phyloP scores from a whole-genome alignment of 768 basidiomycete species.

The Steccherinum ochraceum region DNA sequence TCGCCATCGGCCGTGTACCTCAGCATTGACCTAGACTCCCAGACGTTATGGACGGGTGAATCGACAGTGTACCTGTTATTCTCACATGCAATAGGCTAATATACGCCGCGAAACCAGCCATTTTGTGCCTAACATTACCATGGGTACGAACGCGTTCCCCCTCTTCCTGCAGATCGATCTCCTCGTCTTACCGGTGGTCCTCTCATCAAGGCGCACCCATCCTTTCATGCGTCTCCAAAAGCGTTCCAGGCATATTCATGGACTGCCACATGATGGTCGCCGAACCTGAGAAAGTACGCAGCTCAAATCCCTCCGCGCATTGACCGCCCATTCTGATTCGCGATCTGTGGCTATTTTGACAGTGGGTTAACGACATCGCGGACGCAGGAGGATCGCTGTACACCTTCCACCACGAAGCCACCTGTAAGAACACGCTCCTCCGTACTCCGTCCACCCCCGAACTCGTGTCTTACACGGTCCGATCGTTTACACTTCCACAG shows the following conservation, averaged over 20 bases:
- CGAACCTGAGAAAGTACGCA: constrained; percentile 74
- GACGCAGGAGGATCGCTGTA: constrained; percentile 92
- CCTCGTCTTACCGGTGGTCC: constrained; percentile 2
- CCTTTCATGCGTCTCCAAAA: constrained; percentile 76
- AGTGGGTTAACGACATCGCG: constrained; percentile 98
- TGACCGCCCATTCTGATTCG: constrained; percentile 1
- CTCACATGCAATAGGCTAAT: not conserved
- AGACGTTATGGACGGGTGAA: constrained; percentile 98
- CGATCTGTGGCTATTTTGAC: constrained; percentile 3
- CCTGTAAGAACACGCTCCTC: constrained; percentile 44
- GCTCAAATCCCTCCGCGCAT: not conserved
- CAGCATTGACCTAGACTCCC: constrained; percentile 1
- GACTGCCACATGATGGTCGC: constrained; percentile 99
- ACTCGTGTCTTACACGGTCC: not conserved
- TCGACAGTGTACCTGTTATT: too few species aligned
- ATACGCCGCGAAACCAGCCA: constrained; percentile 47
- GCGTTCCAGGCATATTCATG: constrained; percentile 95
- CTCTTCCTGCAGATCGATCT: not conserved
- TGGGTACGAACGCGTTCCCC: constrained; percentile 60
- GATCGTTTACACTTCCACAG: constrained; percentile 27
- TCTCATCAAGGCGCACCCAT: constrained; percentile 69
- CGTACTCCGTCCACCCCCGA: not conserved
- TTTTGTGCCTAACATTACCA: constrained; percentile 98
- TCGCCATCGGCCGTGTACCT: not conserved
- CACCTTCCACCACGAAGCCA: constrained; percentile 95